phyloP scores from a whole-genome alignment of 331 rosid species.

The Quercus tomentella region DNA sequence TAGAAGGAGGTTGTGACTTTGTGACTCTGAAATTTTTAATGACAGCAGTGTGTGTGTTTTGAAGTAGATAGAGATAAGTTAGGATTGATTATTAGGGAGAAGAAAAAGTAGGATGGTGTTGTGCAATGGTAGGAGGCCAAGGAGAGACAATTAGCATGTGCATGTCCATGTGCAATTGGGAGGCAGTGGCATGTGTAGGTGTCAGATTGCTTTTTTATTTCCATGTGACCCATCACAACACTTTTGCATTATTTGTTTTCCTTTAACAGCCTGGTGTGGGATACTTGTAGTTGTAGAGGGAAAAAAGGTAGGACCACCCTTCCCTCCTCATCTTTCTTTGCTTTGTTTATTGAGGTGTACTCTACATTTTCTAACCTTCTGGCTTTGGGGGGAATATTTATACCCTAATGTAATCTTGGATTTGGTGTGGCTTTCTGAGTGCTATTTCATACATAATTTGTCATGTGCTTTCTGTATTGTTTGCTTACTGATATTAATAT shows the following conservation, averaged over 20 bases:
- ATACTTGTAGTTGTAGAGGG: constrained; percentile 30
- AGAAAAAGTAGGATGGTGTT: constrained; percentile 20
- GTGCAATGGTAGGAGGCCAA: constrained; percentile 30
- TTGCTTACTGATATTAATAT: constrained; percentile 15
- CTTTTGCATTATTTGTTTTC: constrained; percentile 54
- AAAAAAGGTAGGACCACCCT: constrained; percentile 44
- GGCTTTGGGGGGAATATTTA: constrained; percentile 16
- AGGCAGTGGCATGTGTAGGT: constrained; percentile 75
- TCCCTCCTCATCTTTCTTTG: constrained; percentile 3
- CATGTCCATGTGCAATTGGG: constrained; percentile 58
- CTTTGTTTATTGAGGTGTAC: constrained; percentile 27
- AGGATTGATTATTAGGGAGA: constrained; percentile 20
- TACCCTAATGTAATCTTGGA: constrained; percentile 22
- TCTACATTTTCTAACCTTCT: constrained; percentile 35
- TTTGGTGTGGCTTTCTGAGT: constrained; percentile 45
- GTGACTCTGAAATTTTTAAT: constrained; percentile 34
- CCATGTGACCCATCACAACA: constrained; percentile 71
- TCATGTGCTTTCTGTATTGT: constrained; percentile 42
- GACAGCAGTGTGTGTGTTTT: constrained; percentile 35
- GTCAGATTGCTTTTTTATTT: constrained; percentile 72
- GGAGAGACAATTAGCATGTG: constrained; percentile 73
- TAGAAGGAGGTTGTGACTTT: constrained; percentile 20
- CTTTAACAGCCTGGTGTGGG: constrained; percentile 77
- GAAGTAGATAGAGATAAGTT: constrained; percentile 12
- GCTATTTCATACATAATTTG: constrained; percentile 32